These are phyloP conservation scores for Rhodotorula taiwanensis DNA, from an alignment of 768 basidiomycete species.

Conservation along the genomic window DNA sequence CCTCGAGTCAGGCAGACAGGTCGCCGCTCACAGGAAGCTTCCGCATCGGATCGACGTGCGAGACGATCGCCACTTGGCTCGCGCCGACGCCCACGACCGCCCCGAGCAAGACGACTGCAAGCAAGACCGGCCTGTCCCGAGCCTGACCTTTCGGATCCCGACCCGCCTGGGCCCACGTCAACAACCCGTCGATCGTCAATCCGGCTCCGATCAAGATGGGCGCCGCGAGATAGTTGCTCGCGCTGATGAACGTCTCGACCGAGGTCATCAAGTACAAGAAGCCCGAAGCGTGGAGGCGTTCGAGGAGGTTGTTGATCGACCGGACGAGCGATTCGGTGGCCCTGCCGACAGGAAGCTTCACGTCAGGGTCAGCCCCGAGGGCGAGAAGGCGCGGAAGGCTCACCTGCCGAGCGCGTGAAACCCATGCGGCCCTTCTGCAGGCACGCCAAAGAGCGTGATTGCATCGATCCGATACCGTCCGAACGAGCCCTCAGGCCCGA, in stretches of 20 bases:
- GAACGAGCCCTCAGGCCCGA: slow-evolving; percentile 82
- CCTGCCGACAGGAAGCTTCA: slow-evolving; percentile 47
- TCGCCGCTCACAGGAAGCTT: neutral
- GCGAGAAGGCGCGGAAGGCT: neutral
- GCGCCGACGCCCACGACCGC: slow-evolving; percentile 15
- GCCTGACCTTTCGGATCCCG: slow-evolving; percentile 56
- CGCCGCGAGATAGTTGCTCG: slow-evolving; percentile 83
- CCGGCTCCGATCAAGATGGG: slow-evolving; percentile 74
- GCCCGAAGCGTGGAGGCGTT: slow-evolving; percentile 93
- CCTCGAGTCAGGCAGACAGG: neutral
- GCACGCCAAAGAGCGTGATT: slow-evolving; percentile 78
- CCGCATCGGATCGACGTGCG: slow-evolving; percentile 6
- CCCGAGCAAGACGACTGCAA: slow-evolving; percentile 5
- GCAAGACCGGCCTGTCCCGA: neutral
- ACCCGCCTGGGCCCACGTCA: slow-evolving; percentile 56
- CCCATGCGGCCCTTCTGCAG: slow-evolving; percentile 85
- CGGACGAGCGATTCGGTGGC: slow-evolving; percentile 79
- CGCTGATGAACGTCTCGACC: slow-evolving; percentile 68
- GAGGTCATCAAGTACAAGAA: slow-evolving; percentile 83
- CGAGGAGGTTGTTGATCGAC: slow-evolving; percentile 86
- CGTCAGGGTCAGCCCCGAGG: neutral
- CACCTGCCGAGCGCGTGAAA: slow-evolving; percentile 87
- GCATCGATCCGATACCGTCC: slow-evolving; percentile 95
- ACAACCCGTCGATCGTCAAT: slow-evolving; percentile 76
- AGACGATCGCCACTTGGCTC: too few relatives aligned